Percentiles rank a stretch among this genome's conserved stretches.
Evolutionary conservation across 495 filamentous ascomycete genomes (phyloP).

Genomic region (Jackrogersella minutella): DNA sequence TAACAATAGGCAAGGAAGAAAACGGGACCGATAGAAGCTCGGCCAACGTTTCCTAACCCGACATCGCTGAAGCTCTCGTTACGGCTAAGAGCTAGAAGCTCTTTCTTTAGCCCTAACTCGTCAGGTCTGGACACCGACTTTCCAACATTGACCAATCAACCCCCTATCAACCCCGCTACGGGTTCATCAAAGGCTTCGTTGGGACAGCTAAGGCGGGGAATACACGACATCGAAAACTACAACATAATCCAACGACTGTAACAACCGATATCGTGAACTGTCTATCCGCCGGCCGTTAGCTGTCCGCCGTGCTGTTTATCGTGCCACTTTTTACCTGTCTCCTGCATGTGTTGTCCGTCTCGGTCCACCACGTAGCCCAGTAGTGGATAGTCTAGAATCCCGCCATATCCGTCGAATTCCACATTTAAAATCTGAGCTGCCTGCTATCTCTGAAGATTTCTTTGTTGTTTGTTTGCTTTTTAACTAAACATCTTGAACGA

Average conservation of each 20-base stretch:
- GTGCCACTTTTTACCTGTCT: slow-evolving; percentile 29
- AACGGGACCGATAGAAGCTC: too few species aligned
- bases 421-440: slow-evolving; percentile 21
- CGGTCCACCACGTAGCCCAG: slow-evolving; percentile 21
- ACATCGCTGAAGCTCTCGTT: slow-evolving; percentile 25
- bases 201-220: slow-evolving; percentile 20
- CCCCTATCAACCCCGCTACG: slow-evolving; percentile 28
- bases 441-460: not conserved
- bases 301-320: slow-evolving; percentile 17
- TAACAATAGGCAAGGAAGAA: not conserved
- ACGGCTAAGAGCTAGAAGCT: not conserved
- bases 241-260: slow-evolving; percentile 21
- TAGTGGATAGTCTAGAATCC: slow-evolving; percentile 25
- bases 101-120: slow-evolving; percentile 19
- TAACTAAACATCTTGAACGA: not conserved
- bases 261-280: slow-evolving; percentile 37
- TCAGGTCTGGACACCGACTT: slow-evolving; percentile 27
- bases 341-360: slow-evolving; percentile 31
- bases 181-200: not conserved
- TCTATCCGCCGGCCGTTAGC: slow-evolving; percentile 7
- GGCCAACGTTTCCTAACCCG: slow-evolving; percentile 1
- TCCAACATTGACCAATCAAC: slow-evolving; percentile 32
- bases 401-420: slow-evolving; percentile 27
- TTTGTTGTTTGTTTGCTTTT: slow-evolving; percentile 2
- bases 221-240: slow-evolving; percentile 26